phyloP scores from a whole-genome alignment of 176 grass and related monocot genomes.

The Oryza glaberrima region DNA sequence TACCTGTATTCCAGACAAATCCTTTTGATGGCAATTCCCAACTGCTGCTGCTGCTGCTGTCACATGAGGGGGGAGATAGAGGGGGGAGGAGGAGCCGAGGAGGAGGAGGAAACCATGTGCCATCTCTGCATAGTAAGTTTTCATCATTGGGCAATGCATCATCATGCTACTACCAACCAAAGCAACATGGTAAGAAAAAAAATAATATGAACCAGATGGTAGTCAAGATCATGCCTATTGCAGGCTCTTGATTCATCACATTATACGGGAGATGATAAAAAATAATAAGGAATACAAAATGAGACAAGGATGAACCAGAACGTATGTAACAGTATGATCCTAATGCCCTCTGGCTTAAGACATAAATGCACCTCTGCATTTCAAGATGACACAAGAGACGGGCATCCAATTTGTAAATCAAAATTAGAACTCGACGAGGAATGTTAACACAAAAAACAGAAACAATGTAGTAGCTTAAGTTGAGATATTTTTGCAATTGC shows the following conservation, averaged over 20 bases:
- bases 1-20: background rate
- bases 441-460: background rate
- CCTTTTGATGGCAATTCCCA: background rate
- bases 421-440: background rate
- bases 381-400: background rate
- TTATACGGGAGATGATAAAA: background rate
- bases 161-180: background rate
- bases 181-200: background rate
- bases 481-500: background rate
- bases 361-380: background rate
- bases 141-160: conserved; percentile 40
- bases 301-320: background rate
- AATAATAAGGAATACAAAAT: background rate
- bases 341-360: background rate
- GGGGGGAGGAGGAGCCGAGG: background rate
- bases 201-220: background rate
- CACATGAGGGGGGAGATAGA: background rate
- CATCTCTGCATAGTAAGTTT: conserved; percentile 30
- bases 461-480: background rate
- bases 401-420: background rate
- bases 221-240: background rate
- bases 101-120: background rate
- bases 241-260: background rate
- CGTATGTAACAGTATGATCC: background rate
- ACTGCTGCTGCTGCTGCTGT: background rate